Percentiles rank a stretch among this genome's conserved stretches.
Conservation (phyloP, 75 land plant genomes). For the Isoetes taiwanensis region DNA sequence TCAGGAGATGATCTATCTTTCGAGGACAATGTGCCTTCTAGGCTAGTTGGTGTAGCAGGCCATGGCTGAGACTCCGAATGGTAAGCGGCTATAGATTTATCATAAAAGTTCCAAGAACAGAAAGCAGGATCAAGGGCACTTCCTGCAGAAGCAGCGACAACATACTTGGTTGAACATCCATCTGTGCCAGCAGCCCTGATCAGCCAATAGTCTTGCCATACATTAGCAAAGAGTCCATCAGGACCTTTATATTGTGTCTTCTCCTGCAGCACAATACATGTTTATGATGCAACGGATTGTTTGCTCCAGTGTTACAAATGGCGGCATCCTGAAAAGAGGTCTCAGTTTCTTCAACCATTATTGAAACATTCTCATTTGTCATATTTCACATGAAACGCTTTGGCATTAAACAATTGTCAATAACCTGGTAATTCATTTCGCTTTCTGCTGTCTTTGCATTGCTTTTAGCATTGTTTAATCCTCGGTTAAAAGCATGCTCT, state of each 20-base stretch:
- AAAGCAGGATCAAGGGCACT: constrained; percentile 58
- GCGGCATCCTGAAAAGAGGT: too few species aligned
- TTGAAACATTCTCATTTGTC: too few species aligned
- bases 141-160: constrained; percentile 94
- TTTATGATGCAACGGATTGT: too few species aligned
- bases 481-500: too few species aligned
- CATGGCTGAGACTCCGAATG: constrained; percentile 30
- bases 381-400: too few species aligned
- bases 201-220: constrained; percentile 96
- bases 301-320: too few species aligned
- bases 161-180: constrained; percentile 82
- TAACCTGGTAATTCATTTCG: too few species aligned
- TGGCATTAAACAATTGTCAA: too few species aligned
- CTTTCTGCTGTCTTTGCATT: too few species aligned
- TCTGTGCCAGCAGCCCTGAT: constrained; percentile 86
- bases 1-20: too few species aligned
- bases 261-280: constrained; percentile 52
- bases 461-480: too few species aligned
- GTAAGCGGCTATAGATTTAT: constrained; percentile 49
- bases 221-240: constrained; percentile 24
- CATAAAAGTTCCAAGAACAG: constrained; percentile 90
- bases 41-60: background rate
- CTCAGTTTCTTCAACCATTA: too few species aligned
- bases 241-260: constrained; percentile 65
- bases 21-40: constrained; percentile 11